Conservation (phyloP, 169 alveolate genomes). For the Cryptosporidium bovis region DNA sequence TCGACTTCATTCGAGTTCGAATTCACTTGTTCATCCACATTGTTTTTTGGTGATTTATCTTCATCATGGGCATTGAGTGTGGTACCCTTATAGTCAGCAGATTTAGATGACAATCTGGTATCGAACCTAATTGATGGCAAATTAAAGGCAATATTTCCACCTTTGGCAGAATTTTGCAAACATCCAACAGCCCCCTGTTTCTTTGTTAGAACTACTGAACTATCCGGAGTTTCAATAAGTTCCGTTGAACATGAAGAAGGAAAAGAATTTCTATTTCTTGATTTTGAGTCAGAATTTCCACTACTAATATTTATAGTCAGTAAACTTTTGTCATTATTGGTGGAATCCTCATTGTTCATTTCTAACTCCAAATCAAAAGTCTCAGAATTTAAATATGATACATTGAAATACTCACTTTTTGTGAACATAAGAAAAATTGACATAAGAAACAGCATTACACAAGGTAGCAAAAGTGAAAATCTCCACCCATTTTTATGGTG, state of each 20-base stretch:
- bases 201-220: slow-evolving; percentile 14
- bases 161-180: background rate
- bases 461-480: slow-evolving; percentile 59
- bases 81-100: background rate
- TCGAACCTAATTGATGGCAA: slow-evolving; percentile 26
- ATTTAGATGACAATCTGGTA: slow-evolving; percentile 7
- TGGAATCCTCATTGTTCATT: background rate
- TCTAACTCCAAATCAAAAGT: slow-evolving; percentile 6
- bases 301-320: background rate
- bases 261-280: slow-evolving; percentile 13
- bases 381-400: slow-evolving; percentile 15
- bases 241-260: slow-evolving; percentile 56
- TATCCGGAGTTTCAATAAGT: slow-evolving; percentile 39
- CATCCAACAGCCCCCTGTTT: background rate
- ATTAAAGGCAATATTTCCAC: background rate
- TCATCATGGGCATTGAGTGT: background rate
- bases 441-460: slow-evolving; percentile 37
- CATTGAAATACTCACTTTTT: slow-evolving; percentile 52
- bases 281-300: background rate
- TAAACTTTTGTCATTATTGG: background rate
- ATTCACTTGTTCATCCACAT: background rate
- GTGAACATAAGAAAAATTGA: slow-evolving; percentile 64
- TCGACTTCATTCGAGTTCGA: background rate
- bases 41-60: background rate
- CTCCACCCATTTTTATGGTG: slow-evolving; percentile 68